These are phyloP conservation scores for Auricularia cornea DNA, from an alignment of 768 basidiomycete species.

Conservation along the genomic window DNA sequence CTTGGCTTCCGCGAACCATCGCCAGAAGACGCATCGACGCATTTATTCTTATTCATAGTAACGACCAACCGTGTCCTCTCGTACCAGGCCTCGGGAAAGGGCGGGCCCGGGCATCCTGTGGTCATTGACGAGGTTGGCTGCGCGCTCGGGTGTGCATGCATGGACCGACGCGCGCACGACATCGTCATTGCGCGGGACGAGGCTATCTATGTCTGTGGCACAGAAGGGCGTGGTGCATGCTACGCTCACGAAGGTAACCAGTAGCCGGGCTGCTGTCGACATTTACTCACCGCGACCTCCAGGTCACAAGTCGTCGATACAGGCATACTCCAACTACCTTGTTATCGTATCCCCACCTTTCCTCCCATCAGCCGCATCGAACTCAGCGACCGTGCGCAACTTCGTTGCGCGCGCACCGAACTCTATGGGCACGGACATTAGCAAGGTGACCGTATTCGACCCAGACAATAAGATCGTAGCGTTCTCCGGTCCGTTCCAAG, in stretches of 20 bases:
- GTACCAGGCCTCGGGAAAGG: slow-evolving; percentile 65
- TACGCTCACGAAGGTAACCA: slow-evolving; percentile 83
- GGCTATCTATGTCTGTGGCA: slow-evolving; percentile 79
- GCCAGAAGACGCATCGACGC: slow-evolving; percentile 23
- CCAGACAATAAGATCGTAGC: slow-evolving; percentile 86
- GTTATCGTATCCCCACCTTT: slow-evolving; percentile 86
- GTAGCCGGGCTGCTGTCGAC: neutral
- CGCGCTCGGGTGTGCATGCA: slow-evolving; percentile 73
- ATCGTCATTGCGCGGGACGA: slow-evolving; percentile 87
- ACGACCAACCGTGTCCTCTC: slow-evolving; percentile 76
- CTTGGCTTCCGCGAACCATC: slow-evolving; percentile 74
- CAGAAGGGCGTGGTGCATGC: slow-evolving; percentile 73
- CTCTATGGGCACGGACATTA: slow-evolving; percentile 46
- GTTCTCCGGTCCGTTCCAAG: slow-evolving; percentile 70
- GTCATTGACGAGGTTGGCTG: slow-evolving; percentile 84
- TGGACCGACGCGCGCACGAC: slow-evolving; percentile 64
- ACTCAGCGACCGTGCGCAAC: slow-evolving; percentile 66
- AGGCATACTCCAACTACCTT: slow-evolving; percentile 74
- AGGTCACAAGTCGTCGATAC: slow-evolving; percentile 73
- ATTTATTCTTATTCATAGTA: slow-evolving; percentile 71
- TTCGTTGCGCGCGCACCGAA: slow-evolving; percentile 48
- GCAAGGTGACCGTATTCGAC: slow-evolving; percentile 81
- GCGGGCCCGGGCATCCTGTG: slow-evolving; percentile 48
- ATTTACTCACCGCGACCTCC: slow-evolving; percentile 3
- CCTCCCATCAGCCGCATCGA: slow-evolving; percentile 54